Evolutionary conservation across 352 stramenopile species (phyloP), one percentile per base, ranked within the genome.

Genomic region (Phytophthora citricola): DNA sequence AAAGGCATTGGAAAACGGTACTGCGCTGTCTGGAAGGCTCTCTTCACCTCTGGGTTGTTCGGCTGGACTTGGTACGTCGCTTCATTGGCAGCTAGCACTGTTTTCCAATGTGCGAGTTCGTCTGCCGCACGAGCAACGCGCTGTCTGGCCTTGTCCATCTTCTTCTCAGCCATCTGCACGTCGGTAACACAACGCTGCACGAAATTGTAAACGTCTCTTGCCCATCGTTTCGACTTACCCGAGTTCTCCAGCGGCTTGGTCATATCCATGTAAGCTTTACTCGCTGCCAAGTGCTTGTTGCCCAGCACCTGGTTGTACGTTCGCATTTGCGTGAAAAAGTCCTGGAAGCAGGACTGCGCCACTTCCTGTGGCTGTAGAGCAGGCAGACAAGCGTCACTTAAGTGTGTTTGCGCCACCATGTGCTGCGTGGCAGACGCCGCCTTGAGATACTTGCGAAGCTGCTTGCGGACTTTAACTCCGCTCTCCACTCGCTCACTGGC

Each of bases 381-480:
- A 17, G 81, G 66, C 40, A 95, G 70, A 68, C 83, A 92, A 32
- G 85, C 83, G 69, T 93, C 85, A 51, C 80, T 92, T 38, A 95
- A 67, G 60, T 92, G 87, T 53, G 87, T 88, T 65, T 93, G 83
- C 53, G 85, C 84, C 38, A 93, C 85, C 63, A 92, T 83, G 39
- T 90, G 81, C 78, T 95, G 85, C 59, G 87, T 91, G 26, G 73
- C 70, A 2, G 84, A 88, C 57, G 76, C 87, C 46, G 85, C 81
- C 60, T 91, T 91, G 17, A 95, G 71, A 69, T 95, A 95, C 71
- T 93, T 93, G 66, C 83, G 73, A 36, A 95, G 67, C 61, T 95
- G 83, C 65, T 93, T 91, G 68, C 87, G 85, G 26, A 93, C 85
- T 53, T 89, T 89, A 44, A 92, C 76, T 53, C 87, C 87, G 60